Conservation (phyloP, 202 grass and related monocot species). For the Setaria italica region DNA sequence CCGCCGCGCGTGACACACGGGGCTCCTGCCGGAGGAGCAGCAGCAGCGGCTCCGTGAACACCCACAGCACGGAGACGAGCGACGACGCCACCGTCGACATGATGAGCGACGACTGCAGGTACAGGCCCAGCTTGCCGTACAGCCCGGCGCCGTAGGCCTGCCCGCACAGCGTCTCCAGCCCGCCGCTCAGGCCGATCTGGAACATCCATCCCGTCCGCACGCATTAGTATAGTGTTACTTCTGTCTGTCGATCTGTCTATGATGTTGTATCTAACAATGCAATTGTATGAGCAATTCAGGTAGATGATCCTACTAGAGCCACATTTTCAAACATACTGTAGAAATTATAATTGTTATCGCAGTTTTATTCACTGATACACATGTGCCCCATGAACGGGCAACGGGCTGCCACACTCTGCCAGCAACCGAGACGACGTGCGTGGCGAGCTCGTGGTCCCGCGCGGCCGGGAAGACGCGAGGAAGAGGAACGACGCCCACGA, state of each 20-base stretch:
- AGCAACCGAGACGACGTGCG: no score
- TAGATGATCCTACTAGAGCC: not conserved
- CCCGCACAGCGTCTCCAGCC: conserved; percentile 89
- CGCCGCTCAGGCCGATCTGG: conserved; percentile 81
- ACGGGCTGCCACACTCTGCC: no score
- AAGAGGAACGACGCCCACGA: no score
- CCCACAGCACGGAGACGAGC: conserved; percentile 62
- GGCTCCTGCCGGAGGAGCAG: conserved; percentile 59
- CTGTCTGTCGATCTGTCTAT: not conserved
- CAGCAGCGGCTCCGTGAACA: conserved; percentile 64
- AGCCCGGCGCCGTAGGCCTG: conserved; percentile 68
- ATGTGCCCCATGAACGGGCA: no score
- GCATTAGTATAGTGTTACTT: no score
- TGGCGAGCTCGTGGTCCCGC: no score
- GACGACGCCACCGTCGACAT: conserved; percentile 48
- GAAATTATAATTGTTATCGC: no score
- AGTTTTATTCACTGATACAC: not conserved
- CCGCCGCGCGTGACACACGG: conserved; percentile 54
- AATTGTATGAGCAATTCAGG: not conserved
- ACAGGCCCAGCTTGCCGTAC: conserved; percentile 71
- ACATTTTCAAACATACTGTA: no score
- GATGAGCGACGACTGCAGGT: conserved; percentile 74
- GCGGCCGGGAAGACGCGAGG: no score
- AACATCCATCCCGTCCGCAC: not conserved
- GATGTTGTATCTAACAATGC: no score